Percentiles rank a stretch among this genome's conserved stretches.
These are phyloP conservation scores for Aspergillus oerlinghausenensis DNA, from an alignment of 2,329 filamentous ascomycete genomes.

Conservation along the genomic window DNA sequence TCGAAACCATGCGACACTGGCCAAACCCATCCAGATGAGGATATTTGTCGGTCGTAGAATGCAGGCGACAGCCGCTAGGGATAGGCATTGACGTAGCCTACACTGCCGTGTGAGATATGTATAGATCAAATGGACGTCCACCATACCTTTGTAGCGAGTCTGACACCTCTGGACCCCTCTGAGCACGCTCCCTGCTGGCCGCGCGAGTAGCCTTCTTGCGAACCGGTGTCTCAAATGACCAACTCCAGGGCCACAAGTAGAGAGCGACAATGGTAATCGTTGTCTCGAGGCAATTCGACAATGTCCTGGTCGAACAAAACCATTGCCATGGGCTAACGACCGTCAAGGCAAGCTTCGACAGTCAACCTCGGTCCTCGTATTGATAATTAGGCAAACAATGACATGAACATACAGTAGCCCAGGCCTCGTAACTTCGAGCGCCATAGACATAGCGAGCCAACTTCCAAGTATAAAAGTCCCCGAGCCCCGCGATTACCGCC, in stretches of 20 bases:
- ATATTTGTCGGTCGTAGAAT: constrained; percentile 85
- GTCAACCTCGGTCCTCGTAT: constrained; percentile 14
- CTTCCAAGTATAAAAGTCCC: constrained; percentile 85
- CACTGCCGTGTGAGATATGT: constrained; percentile 1
- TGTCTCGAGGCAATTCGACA: constrained; percentile 93
- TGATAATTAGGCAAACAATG: not conserved
- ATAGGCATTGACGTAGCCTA: constrained; percentile 60
- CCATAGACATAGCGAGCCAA: constrained; percentile 73
- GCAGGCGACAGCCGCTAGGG: constrained; percentile 75
- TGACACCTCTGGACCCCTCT: constrained; percentile 3
- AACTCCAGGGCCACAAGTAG: constrained; percentile 80
- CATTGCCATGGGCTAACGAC: constrained; percentile 87
- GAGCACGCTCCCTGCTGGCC: constrained; percentile 6
- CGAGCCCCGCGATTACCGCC: constrained; percentile 68
- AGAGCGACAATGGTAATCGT: constrained; percentile 76
- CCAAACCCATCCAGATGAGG: constrained; percentile 74
- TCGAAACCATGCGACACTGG: constrained; percentile 49
- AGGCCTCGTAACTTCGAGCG: constrained; percentile 55
- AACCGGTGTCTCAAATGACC: constrained; percentile 47
- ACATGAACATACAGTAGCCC: constrained; percentile 57
- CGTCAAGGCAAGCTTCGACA: constrained; percentile 61
- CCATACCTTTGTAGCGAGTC: constrained; percentile 24
- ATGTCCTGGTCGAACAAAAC: constrained; percentile 88
- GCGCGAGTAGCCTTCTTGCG: constrained; percentile 3
- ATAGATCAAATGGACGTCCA: constrained; percentile 2